Evolutionary conservation across 768 basidiomycete genomes (phyloP), one percentile per base, ranked within the genome.

Genomic region (Suillus sp.): DNA sequence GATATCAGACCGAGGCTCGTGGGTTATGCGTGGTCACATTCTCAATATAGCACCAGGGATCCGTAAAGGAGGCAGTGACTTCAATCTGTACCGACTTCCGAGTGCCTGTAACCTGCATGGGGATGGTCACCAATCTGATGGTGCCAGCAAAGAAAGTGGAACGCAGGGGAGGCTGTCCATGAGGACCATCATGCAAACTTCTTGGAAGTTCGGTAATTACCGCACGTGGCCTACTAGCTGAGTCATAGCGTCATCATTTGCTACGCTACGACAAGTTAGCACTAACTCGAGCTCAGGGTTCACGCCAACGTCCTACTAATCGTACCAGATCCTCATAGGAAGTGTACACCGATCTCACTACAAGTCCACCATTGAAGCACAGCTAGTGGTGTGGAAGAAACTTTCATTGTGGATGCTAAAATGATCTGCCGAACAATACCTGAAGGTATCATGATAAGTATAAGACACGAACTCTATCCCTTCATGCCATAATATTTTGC

Each of bases 71-170:
- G 30, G 30, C 5, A 14, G n/a, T 45, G n/a, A 8, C 18, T 20
- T 11, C 30, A 20, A 53, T 20, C 30, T 53, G 32, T 32, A 53
- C 30, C 6, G n/a, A n/a, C n/a, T n/a, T n/a, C n/a, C n/a, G 18
- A 30, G 51, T 53, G 32, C 51, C 51, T 53, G 32, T 32, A 50
- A 53, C 51, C 32, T 53, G 6, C 51, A n/a, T 20, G 51, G 48
- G 27, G 30, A 9, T 30, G 11, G 27, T 20, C 18, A 13, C 51
- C 51, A 53, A n/a, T 53, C 32, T 11, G 30, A n/a, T 34, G 30
- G 11, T 53, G 51, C 51, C 51, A 53, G 51, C 51, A 7, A 34
- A 53, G 20, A 32, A 20, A 32, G 30, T 32, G 50, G 30, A 32
- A 8, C 9, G 9, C 8, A 20, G 9, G 20, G n/a, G 2, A 20